Base-by-base conservation (phyloP, 73 alveolate genomes). In the Paramecium pentaurelia region DNA sequence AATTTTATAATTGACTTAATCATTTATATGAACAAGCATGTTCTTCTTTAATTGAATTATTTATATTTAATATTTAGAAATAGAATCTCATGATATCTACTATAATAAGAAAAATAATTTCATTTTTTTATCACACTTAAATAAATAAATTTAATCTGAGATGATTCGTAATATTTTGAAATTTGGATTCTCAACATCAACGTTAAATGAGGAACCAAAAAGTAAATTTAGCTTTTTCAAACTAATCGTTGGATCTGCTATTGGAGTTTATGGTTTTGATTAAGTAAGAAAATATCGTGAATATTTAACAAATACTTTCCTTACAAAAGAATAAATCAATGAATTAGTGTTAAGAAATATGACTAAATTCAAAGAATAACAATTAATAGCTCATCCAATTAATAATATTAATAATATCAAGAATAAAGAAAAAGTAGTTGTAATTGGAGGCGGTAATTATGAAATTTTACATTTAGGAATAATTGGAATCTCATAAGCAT, bases 401-500 rank as follows among this genome's bases (percentile, higher is more conserved):
- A 64, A 64, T 34, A 8, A 12, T 0, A 8, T 32, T 12, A 64
- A 64, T n/a, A 28, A 28, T 32, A 64, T 64, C 10, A 64, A 64
- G 4, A 64, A 25, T 64, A 64, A 64, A 32, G 47, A 64, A 18
- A 28, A 34, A 32, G 28, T 64, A 12, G 22, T 64, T 4, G 11
- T 64, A 2, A 6, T 60, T 27, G 84, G 84, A 64, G 84, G 84
- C 28, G 47, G 84, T 64, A 64, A 64, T 32, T 6, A 1, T 64
- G 3, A 54, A 34, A 64, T 8, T 64, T 32, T 32, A 64, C 20
- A 28, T 3, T 25, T 64, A 45, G 75, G 91, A 47, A 44, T 80
- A 40, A 80, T 80, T 44, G 91, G 91, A 45, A 80, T 80, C 49
- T 40, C 75, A 12, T 47, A 80, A 80, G 71, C 91, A 25, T 80